Conservation (phyloP, 2,329 filamentous ascomycete genomes). For the Paecilomyces sp. region DNA sequence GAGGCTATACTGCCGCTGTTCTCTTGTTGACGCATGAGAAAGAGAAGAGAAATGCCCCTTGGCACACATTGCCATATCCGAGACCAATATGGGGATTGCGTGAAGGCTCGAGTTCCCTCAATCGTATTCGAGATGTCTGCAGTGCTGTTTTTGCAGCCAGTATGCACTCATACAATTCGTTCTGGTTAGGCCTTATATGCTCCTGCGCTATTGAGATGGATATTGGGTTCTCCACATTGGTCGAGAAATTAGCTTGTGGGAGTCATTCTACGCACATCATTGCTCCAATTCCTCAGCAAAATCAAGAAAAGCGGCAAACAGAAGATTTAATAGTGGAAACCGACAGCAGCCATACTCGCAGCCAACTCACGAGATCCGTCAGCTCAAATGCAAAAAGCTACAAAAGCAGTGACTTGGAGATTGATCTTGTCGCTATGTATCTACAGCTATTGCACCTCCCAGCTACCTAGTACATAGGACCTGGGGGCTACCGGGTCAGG, state of each 20-base stretch:
- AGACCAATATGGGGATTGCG: neutral
- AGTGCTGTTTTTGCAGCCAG: neutral
- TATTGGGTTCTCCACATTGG: neutral
- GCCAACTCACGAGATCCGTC: neutral
- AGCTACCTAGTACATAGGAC: no score
- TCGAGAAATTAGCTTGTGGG: neutral
- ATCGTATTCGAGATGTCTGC: neutral
- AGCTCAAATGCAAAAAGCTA: neutral
- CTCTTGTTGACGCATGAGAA: slow-evolving; percentile 5
- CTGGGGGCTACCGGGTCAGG: no score
- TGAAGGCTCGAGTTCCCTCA: neutral
- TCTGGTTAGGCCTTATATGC: neutral
- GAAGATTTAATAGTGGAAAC: neutral
- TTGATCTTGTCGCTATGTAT: no score
- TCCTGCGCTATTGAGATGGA: neutral
- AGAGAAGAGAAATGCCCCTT: neutral
- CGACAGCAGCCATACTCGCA: neutral
- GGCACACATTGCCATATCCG: neutral
- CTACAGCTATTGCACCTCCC: no score
- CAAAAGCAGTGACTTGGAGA: no score
- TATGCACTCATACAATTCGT: neutral
- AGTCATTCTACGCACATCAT: neutral
- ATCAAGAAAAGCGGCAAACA: neutral
- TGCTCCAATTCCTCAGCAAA: neutral
- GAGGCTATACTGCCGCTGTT: slow-evolving; percentile 3